phyloP scores from a whole-genome alignment of 2,329 filamentous ascomycete species.

The Botrytis porri region DNA sequence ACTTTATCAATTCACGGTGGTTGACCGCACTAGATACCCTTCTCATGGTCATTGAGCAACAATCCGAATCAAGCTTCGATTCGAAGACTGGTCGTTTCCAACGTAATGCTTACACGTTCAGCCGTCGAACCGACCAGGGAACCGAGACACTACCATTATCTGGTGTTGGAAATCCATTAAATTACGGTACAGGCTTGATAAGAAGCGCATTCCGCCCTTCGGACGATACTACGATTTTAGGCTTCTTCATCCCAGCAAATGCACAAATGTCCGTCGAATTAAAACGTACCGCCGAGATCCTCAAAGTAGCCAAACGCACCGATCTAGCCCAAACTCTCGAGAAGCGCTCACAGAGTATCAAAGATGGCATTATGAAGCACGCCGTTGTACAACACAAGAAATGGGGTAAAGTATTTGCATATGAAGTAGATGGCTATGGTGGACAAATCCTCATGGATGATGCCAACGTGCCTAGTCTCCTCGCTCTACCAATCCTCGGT shows the following conservation, averaged over 20 bases:
- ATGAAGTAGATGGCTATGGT: constrained; percentile 84
- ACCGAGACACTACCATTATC: constrained; percentile 85
- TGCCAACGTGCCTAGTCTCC: constrained; percentile 78
- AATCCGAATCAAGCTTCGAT: constrained; percentile 80
- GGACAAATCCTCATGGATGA: constrained; percentile 84
- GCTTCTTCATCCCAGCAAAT: constrained; percentile 93
- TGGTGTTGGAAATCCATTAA: constrained; percentile 89
- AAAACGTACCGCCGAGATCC: constrained; percentile 65
- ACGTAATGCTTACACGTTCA: constrained; percentile 83
- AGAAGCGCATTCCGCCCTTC: constrained; percentile 91
- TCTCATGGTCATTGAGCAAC: constrained; percentile 70
- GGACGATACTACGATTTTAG: constrained; percentile 90
- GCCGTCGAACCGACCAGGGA: constrained; percentile 72
- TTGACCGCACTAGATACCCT: constrained; percentile 72
- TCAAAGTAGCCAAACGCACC: constrained; percentile 56
- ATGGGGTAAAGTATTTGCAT: constrained; percentile 79
- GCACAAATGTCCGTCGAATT: constrained; percentile 95
- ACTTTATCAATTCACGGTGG: constrained; percentile 79
- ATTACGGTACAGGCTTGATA: constrained; percentile 77
- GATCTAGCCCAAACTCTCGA: constrained; percentile 56
- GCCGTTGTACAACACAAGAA: constrained; percentile 74
- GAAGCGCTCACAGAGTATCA: constrained; percentile 59
- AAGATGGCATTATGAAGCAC: constrained; percentile 77
- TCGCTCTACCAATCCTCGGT: constrained; percentile 75
- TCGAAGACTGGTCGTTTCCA: constrained; percentile 59